phyloP scores from a whole-genome alignment of 257 asterid species.

The Ajuga chamaepitys region DNA sequence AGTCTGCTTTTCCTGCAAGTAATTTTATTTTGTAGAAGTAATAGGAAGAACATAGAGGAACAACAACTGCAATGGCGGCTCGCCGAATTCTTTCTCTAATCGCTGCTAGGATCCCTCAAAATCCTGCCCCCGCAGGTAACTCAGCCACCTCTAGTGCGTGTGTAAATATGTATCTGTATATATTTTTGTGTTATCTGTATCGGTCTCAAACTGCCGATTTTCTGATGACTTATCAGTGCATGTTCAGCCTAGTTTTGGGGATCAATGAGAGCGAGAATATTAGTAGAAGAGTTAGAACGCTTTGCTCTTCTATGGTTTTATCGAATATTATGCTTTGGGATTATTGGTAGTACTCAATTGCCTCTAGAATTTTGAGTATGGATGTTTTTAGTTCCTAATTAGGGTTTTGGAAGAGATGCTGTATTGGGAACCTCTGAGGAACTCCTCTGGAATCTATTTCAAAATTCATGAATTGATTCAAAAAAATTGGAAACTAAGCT shows the following conservation, averaged over 20 bases:
- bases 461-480: not conserved
- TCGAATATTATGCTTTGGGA: not conserved
- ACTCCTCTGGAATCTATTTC: not conserved
- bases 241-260: not conserved
- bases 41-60: not conserved
- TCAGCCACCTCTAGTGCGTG: not conserved
- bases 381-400: not conserved
- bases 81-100: conserved; percentile 46
- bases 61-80: conserved; percentile 41
- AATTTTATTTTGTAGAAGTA: not conserved
- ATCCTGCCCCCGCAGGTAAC: conserved; percentile 34
- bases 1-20: conserved; percentile 9
- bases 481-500: not conserved
- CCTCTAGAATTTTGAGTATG: not conserved
- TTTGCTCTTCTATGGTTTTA: not conserved
- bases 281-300: not conserved
- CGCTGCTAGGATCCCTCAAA: conserved; percentile 22
- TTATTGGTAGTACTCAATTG: not conserved
- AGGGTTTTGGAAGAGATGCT: not conserved
- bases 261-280: not conserved
- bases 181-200: not conserved
- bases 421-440: not conserved
- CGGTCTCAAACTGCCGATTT: not conserved
- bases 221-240: not conserved
- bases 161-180: not conserved